Evolutionary conservation across 2,329 filamentous ascomycete genomes (phyloP), one percentile per base, ranked within the genome.

Genomic region (Colletotrichum sp.): DNA sequence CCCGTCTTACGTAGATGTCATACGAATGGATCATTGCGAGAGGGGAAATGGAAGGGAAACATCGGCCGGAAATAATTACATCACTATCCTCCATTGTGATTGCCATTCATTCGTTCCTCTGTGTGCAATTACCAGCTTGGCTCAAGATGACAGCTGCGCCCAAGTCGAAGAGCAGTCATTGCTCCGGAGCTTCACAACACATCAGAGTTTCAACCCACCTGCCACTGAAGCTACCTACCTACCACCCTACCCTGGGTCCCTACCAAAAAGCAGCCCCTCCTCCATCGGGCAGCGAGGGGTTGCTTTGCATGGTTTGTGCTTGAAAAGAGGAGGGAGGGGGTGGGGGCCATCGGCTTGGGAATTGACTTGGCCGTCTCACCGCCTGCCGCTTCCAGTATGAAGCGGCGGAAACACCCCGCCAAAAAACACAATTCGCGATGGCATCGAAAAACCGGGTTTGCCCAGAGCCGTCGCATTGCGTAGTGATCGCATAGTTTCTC

Each of bases 341-440:
- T 32, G 15, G 62, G 44, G 39, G 39, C 39, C 39, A 9, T n/a
- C 39, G 39, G 39, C 18, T n/a, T 49, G 6, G 39, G 39, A 49
- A 10, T 21, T 21, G 30, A 32, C 44, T 65, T 32, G 26, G 26
- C 24, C 16, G 2, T 6, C 21, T 28, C 60, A 75, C 72, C 72
- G 72, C 72, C 72, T 75, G 70, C 72, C 10, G 9, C 9, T 55
- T 65, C n/a, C n/a, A 6, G 34, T 2, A 26, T 15, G 15, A 10
- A 44, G 28, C 15, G 36, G 44, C 66, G 39, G 30, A 39, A 60
- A 66, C 60, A 75, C 72, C 68, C 72, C 72, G 68, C 72, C 68
- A 68, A 73, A 72, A 62, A 62, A 73, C 39, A 68, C 39, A 39
- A 34, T 65, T 60, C 68, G 60, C 72, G 72, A 72, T 75, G 60